Percentiles rank a stretch among this genome's conserved stretches.
These are phyloP conservation scores for Papilionanthe hybrid DNA, from an alignment of 116 monocot genomes.

Conservation along the genomic window DNA sequence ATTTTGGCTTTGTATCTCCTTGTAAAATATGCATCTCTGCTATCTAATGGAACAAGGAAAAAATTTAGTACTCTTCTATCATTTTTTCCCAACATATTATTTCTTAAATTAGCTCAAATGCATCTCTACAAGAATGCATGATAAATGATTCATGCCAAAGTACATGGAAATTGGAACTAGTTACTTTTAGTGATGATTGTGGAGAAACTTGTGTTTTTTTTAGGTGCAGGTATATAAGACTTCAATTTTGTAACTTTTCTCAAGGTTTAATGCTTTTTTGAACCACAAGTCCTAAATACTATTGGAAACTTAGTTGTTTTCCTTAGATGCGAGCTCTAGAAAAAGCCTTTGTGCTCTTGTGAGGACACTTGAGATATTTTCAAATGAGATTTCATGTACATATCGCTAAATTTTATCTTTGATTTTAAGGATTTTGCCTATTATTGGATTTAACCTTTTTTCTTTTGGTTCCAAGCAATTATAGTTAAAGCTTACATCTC, in stretches of 20 bases:
- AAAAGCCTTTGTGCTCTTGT: neutral
- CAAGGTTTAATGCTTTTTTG: neutral
- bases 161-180: neutral
- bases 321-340: neutral
- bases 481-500: too few species aligned
- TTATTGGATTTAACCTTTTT: too few species aligned
- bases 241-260: neutral
- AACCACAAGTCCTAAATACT: neutral
- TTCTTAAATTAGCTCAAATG: neutral
- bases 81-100: too few species aligned
- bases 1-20: too few species aligned
- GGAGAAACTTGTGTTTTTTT: neutral
- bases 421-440: neutral
- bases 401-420: neutral
- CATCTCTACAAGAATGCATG: neutral
- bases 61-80: too few species aligned
- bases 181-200: neutral
- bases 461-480: too few species aligned
- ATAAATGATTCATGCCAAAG: neutral
- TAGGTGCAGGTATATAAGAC: neutral
- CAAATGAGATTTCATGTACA: conserved; percentile 25
- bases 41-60: too few species aligned
- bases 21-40: too few species aligned
- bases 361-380: too few species aligned
- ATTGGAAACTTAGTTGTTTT: neutral